Conservation (phyloP, 2,329 filamentous ascomycete genomes). For the Nigrospora oryzae region DNA sequence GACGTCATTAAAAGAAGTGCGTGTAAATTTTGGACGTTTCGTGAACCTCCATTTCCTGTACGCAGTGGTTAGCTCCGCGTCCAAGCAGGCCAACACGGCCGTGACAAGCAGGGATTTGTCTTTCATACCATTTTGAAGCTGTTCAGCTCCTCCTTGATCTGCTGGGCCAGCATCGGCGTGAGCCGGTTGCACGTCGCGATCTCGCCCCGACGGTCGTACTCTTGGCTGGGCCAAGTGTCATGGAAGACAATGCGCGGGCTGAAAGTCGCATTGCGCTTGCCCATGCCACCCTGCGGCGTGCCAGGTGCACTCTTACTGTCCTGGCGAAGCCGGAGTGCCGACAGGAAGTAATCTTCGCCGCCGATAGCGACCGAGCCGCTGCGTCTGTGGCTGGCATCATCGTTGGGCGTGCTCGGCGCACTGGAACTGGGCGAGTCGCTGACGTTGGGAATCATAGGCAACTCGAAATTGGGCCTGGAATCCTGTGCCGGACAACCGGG, state of each 20-base stretch:
- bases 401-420: constrained; percentile 78
- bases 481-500: constrained; percentile 61
- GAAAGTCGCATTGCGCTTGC: constrained; percentile 63
- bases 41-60: constrained; percentile 98
- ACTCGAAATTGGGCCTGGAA: constrained; percentile 40
- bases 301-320: constrained; percentile 74
- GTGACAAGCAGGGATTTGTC: constrained; percentile 7
- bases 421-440: constrained; percentile 78
- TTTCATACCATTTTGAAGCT: constrained; percentile 91
- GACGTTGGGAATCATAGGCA: constrained; percentile 53
- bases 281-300: constrained; percentile 58
- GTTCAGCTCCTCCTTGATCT: constrained; percentile 99
- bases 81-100: background rate
- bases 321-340: constrained; percentile 61
- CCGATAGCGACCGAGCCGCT: constrained; percentile 65
- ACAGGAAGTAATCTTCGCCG: constrained; percentile 85
- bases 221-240: constrained; percentile 90
- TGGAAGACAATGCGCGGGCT: constrained; percentile 91
- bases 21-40: constrained; percentile 99
- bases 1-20: constrained; percentile 85
- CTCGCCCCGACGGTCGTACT: constrained; percentile 93
- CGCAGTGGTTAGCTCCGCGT: constrained; percentile 25
- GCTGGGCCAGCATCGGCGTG: constrained; percentile 93
- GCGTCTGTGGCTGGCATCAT: constrained; percentile 62
- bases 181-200: constrained; percentile 96